Evolutionary conservation across 805 yeast species (phyloP).

Genomic region (Saccharomycopsis microspora): DNA sequence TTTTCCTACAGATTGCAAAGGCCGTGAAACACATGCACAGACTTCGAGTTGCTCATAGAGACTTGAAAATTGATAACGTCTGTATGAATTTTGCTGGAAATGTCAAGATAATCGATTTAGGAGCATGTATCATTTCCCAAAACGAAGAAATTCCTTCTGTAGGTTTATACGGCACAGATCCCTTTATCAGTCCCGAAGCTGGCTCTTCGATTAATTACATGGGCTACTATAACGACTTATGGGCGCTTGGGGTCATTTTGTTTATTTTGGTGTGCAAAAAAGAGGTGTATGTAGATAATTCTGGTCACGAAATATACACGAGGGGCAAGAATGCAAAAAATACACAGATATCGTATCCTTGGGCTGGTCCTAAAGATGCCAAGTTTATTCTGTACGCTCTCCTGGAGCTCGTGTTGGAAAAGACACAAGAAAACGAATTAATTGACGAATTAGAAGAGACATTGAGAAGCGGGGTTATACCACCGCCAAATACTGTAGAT

Average conservation of each 20-base stretch:
- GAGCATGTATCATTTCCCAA: slow-evolving; percentile 32
- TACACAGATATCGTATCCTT: slow-evolving; percentile 11
- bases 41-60: slow-evolving; percentile 90
- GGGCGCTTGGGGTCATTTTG: slow-evolving; percentile 16
- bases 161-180: slow-evolving; percentile 16
- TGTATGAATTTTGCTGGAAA: slow-evolving; percentile 56
- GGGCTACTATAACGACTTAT: slow-evolving; percentile 11
- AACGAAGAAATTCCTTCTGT: background rate
- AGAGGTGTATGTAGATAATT: too few relatives aligned
- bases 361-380: slow-evolving; percentile 7
- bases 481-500: too few relatives aligned
- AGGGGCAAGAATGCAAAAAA: slow-evolving; percentile 7
- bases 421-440: background rate
- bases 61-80: slow-evolving; percentile 80
- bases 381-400: slow-evolving; percentile 8
- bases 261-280: slow-evolving; percentile 3
- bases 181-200: slow-evolving; percentile 16
- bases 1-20: slow-evolving; percentile 67
- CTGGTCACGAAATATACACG: background rate
- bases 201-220: slow-evolving; percentile 1
- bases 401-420: slow-evolving; percentile 9
- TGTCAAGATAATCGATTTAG: slow-evolving; percentile 72
- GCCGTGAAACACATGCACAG: slow-evolving; percentile 79
- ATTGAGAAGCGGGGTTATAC: too few relatives aligned
- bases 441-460: too few relatives aligned